phyloP scores from a whole-genome alignment of 805 yeast species.

The Candida boidinii region DNA sequence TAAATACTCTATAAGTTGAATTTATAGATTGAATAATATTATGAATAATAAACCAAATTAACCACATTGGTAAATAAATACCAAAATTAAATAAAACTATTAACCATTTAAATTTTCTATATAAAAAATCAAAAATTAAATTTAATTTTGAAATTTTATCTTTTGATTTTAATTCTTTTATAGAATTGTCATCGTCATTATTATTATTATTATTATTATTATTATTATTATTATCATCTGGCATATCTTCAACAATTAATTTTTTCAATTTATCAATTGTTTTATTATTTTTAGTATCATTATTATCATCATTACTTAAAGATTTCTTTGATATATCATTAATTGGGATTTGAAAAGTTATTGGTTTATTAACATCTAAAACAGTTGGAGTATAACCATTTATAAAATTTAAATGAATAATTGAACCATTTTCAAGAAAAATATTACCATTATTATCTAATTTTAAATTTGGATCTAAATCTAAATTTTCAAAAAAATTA shows the following conservation, averaged over 20 bases:
- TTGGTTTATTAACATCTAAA: slow-evolving; percentile 40
- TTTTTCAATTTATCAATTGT: slow-evolving; percentile 3
- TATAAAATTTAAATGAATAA: slow-evolving; percentile 34
- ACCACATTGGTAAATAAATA: slow-evolving; percentile 57
- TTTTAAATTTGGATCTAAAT: slow-evolving; percentile 21
- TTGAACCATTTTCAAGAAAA: slow-evolving; percentile 27
- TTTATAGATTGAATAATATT: slow-evolving; percentile 29
- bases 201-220: slow-evolving; percentile 1
- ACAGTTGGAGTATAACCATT: slow-evolving; percentile 49
- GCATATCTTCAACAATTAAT: slow-evolving; percentile 13
- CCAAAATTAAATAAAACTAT: slow-evolving; percentile 34
- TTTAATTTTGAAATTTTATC: slow-evolving; percentile 6
- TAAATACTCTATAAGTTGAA: slow-evolving; percentile 20
- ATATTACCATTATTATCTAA: slow-evolving; percentile 36
- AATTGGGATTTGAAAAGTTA: slow-evolving; percentile 21
- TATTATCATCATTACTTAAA: too few relatives aligned
- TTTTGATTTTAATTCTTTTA: not conserved
- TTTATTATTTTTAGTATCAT: slow-evolving; percentile 4
- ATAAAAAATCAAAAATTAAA: slow-evolving; percentile 21
- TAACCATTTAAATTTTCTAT: slow-evolving; percentile 39
- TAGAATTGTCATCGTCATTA: slow-evolving; percentile 2
- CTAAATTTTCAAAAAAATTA: slow-evolving; percentile 47
- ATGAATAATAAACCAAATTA: slow-evolving; percentile 42
- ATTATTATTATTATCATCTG: slow-evolving; percentile 8
- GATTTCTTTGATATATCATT: too few relatives aligned